Percentiles rank a stretch among this genome's conserved stretches.
Evolutionary conservation across 208 protist genomes (phyloP).

Genomic region (Phytomonas serpens): DNA sequence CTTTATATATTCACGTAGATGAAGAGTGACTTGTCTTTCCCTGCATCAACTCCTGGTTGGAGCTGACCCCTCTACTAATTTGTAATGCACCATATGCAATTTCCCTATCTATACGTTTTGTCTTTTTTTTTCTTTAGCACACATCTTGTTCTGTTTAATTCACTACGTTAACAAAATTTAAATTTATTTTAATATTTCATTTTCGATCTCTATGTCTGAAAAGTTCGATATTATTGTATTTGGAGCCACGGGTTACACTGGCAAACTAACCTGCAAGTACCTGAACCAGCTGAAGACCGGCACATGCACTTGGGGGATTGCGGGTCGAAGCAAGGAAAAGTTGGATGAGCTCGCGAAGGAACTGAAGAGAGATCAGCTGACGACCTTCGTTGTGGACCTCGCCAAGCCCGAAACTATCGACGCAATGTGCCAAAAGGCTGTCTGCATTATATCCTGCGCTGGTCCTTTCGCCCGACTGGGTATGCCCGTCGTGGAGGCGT

Average conservation of each 20-base stretch:
- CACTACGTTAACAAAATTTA: neutral
- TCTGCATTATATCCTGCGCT: slow-evolving; percentile 56
- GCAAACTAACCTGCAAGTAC: slow-evolving; percentile 60
- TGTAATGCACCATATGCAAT: neutral
- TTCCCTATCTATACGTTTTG: slow-evolving; percentile 7
- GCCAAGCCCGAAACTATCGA: slow-evolving; percentile 43
- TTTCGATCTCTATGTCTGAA: slow-evolving; percentile 5
- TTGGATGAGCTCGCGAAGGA: slow-evolving; percentile 42
- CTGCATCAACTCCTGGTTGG: neutral
- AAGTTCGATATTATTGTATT: slow-evolving; percentile 70
- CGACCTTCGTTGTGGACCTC: slow-evolving; percentile 39
- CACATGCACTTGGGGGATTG: slow-evolving; percentile 51
- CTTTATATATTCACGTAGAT: neutral
- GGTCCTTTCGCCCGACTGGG: slow-evolving; percentile 82
- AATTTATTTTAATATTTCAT: neutral
- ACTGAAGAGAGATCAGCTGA: slow-evolving; percentile 28
- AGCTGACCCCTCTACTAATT: neutral
- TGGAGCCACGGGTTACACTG: slow-evolving; percentile 86
- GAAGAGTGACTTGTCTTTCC: neutral
- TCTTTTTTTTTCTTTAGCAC: slow-evolving; percentile 6
- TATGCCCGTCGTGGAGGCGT: slow-evolving; percentile 83
- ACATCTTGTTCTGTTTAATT: slow-evolving; percentile 9
- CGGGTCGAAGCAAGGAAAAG: slow-evolving; percentile 59
- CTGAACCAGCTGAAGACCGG: slow-evolving; percentile 23
- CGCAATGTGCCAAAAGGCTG: slow-evolving; percentile 28